Evolutionary conservation across 805 yeast species (phyloP).

Genomic region (Starmerella floricola): DNA sequence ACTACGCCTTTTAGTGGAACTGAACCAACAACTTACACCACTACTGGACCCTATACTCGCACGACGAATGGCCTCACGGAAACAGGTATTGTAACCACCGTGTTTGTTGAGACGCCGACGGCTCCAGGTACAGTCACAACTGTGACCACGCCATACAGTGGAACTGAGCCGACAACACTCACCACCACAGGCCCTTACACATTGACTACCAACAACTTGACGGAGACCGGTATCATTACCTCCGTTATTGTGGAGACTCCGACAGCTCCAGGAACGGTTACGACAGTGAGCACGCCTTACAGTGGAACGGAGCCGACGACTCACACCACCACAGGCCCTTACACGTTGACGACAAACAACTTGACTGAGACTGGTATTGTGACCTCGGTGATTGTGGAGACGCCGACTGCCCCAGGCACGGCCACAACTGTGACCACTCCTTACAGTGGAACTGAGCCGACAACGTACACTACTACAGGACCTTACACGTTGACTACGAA

Average conservation of each 20-base stretch:
- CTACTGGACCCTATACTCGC: conserved; percentile 2
- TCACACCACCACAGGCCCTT: too few relatives aligned
- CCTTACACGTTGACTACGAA: too few relatives aligned
- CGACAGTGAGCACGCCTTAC: neutral
- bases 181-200: conserved; percentile 5
- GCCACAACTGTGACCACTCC: too few relatives aligned
- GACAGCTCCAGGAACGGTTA: conserved; percentile 1
- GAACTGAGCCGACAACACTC: neutral
- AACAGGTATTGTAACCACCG: conserved; percentile 1
- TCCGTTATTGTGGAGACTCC: conserved; percentile 2
- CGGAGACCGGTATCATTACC: conserved; percentile 2
- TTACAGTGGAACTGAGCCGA: too few relatives aligned
- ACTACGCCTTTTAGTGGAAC: neutral
- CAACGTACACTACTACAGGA: too few relatives aligned
- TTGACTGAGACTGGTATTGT: too few relatives aligned
- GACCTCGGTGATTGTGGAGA: too few relatives aligned
- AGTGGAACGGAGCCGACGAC: neutral
- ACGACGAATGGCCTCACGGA: neutral
- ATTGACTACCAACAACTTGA: neutral
- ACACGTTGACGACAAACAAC: too few relatives aligned
- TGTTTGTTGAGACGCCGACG: conserved; percentile 7
- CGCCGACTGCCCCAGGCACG: too few relatives aligned
- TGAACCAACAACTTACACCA: conserved; percentile 1
- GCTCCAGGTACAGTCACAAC: conserved; percentile 1
- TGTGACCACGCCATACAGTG: neutral